Percentiles rank a stretch among this genome's conserved stretches.
phyloP scores from a whole-genome alignment of 345 rosid species.

The Aethionema arabicum region DNA sequence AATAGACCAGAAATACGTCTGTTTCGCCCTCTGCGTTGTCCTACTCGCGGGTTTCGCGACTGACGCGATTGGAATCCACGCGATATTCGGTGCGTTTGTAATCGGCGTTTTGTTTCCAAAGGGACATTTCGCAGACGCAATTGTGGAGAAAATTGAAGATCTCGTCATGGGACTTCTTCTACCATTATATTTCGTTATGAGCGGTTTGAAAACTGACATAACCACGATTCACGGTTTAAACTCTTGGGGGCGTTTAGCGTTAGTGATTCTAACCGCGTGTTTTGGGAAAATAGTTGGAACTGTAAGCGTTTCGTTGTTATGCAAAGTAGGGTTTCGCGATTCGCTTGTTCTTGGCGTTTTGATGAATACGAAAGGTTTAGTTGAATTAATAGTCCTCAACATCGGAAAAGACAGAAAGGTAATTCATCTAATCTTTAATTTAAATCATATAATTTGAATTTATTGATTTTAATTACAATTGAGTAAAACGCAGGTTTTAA shows the following conservation, averaged over 20 bases:
- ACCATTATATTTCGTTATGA: slow-evolving; percentile 75
- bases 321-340: slow-evolving; percentile 52
- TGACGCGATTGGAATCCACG: slow-evolving; percentile 73
- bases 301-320: slow-evolving; percentile 47
- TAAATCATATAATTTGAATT: neutral
- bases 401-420: slow-evolving; percentile 81
- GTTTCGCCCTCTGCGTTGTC: slow-evolving; percentile 56
- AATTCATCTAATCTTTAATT: neutral
- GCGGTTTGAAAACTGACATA: slow-evolving; percentile 76
- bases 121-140: slow-evolving; percentile 66
- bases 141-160: slow-evolving; percentile 78
- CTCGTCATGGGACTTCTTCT: slow-evolving; percentile 71
- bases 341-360: slow-evolving; percentile 62
- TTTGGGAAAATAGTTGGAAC: slow-evolving; percentile 74
- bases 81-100: slow-evolving; percentile 78
- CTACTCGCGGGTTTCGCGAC: slow-evolving; percentile 62
- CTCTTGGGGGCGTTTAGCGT: slow-evolving; percentile 70
- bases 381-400: slow-evolving; percentile 79
- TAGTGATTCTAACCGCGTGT: slow-evolving; percentile 66
- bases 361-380: slow-evolving; percentile 82
- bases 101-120: slow-evolving; percentile 67
- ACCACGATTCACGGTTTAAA: slow-evolving; percentile 55
- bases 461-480: neutral
- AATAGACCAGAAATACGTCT: slow-evolving; percentile 60
- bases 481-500: slow-evolving; percentile 55